A percentile compares a stretch with the other conserved stretches of the same genome.
Evolutionary conservation across 306 rosid species (phyloP).

Genomic region (Cyclanthera cordifolia): DNA sequence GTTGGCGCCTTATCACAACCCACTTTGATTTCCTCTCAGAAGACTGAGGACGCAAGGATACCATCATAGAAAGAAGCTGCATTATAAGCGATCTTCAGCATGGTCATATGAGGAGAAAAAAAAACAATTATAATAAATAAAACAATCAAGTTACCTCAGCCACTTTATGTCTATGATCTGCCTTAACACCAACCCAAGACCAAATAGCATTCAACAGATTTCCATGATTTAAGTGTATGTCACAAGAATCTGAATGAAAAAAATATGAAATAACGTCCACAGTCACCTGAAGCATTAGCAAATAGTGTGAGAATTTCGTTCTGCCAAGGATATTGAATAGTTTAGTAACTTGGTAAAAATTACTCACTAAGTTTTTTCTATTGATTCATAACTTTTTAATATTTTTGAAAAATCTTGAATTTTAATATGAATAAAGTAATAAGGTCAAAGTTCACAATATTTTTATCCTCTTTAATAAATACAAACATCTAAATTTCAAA

Average conservation of each 20-base stretch:
- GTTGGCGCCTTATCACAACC: conserved; percentile 85
- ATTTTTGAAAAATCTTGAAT: not conserved
- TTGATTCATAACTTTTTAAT: not conserved
- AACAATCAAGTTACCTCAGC: conserved; percentile 69
- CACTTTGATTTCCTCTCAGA: conserved; percentile 75
- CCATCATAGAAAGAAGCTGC: conserved; percentile 89
- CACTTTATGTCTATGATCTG: conserved; percentile 72
- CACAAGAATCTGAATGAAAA: conserved; percentile 56
- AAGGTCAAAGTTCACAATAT: not conserved
- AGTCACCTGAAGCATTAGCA: conserved; percentile 48
- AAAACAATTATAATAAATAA: conserved; percentile 11
- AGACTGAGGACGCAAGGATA: conserved; percentile 88
- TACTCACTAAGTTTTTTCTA: not conserved
- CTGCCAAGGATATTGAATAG: not conserved
- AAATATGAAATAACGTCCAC: conserved; percentile 54
- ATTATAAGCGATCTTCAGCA: conserved; percentile 22
- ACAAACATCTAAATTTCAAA: not conserved
- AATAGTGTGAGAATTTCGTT: not conserved
- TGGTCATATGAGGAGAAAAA: conserved; percentile 17
- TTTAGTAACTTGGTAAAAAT: not conserved
- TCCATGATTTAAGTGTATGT: conserved; percentile 82
- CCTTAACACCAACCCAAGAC: conserved; percentile 89
- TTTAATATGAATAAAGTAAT: not conserved
- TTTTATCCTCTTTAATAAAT: not conserved
- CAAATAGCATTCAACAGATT: conserved; percentile 77